phyloP scores from a whole-genome alignment of 2,329 filamentous ascomycete species.

The Myriosclerotinia duriaeana region DNA sequence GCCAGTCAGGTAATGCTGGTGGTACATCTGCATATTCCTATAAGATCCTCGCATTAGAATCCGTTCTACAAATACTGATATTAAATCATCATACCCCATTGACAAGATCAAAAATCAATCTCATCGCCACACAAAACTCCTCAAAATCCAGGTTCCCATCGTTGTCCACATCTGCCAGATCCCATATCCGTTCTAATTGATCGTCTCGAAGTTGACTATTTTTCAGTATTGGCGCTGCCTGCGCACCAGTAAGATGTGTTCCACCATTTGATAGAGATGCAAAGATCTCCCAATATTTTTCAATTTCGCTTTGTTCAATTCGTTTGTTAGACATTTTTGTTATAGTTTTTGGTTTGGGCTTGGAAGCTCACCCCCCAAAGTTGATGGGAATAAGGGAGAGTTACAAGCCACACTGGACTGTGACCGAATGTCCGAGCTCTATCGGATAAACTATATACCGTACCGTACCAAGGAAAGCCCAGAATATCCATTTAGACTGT shows the following conservation, averaged over 20 bases:
- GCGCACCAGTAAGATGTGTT: conserved; percentile 64
- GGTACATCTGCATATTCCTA: conserved; percentile 93
- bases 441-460: not conserved
- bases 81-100: conserved; percentile 68
- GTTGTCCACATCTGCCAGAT: conserved; percentile 93
- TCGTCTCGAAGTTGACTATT: conserved; percentile 71
- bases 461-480: not conserved
- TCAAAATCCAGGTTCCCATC: conserved; percentile 98
- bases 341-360: conserved; percentile 7
- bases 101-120: conserved; percentile 93
- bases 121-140: conserved; percentile 99
- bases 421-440: not conserved
- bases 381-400: not conserved
- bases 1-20: conserved; percentile 82
- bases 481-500: not conserved
- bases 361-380: conserved; percentile 10
- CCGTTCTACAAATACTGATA: not conserved
- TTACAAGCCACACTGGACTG: conserved; percentile 5
- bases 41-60: conserved; percentile 1
- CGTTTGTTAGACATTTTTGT: conserved; percentile 46
- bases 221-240: conserved; percentile 70
- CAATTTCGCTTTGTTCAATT: conserved; percentile 72
- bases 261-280: conserved; percentile 64
- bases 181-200: conserved; percentile 97
- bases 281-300: conserved; percentile 81